Percentiles rank a stretch among this genome's conserved stretches.
These are phyloP conservation scores for Phragmites australis DNA, from an alignment of 176 grass and related monocot genomes.

Conservation along the genomic window DNA sequence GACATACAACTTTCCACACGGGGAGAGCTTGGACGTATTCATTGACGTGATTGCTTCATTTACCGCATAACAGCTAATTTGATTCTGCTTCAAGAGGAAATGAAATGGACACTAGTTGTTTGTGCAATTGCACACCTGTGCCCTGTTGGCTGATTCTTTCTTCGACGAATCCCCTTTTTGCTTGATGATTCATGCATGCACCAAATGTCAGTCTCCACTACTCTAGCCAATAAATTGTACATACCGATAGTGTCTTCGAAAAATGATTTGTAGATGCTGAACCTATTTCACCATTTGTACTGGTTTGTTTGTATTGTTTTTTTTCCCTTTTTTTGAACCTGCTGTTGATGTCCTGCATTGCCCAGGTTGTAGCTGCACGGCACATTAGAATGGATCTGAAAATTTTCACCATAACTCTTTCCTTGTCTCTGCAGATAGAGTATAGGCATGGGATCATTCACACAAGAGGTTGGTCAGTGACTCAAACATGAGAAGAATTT, in stretches of 20 bases:
- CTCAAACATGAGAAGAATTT: background rate
- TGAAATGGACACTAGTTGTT: background rate
- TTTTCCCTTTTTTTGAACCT: background rate
- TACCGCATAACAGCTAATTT: too few relatives aligned
- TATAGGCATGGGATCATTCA: slow-evolving; percentile 31
- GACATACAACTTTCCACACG: too few relatives aligned
- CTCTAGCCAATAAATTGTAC: too few relatives aligned
- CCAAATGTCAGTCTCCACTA: background rate
- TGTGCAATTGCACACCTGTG: background rate
- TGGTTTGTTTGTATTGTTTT: background rate
- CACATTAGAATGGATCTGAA: slow-evolving; percentile 38
- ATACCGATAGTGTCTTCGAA: background rate
- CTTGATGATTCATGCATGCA: background rate
- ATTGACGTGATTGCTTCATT: too few relatives aligned
- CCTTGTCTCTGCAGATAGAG: slow-evolving; percentile 10
- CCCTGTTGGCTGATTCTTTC: background rate
- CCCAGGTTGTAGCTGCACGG: slow-evolving; percentile 28
- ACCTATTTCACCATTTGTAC: background rate
- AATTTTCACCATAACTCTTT: slow-evolving; percentile 28
- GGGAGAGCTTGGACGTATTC: too few relatives aligned
- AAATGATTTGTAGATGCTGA: background rate
- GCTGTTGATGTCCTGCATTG: background rate
- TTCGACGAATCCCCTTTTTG: background rate
- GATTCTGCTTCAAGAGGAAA: too few relatives aligned
- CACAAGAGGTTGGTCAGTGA: background rate